Conservation (phyloP, 176 grass and related monocot species). For the Calamus simplicifolius region DNA sequence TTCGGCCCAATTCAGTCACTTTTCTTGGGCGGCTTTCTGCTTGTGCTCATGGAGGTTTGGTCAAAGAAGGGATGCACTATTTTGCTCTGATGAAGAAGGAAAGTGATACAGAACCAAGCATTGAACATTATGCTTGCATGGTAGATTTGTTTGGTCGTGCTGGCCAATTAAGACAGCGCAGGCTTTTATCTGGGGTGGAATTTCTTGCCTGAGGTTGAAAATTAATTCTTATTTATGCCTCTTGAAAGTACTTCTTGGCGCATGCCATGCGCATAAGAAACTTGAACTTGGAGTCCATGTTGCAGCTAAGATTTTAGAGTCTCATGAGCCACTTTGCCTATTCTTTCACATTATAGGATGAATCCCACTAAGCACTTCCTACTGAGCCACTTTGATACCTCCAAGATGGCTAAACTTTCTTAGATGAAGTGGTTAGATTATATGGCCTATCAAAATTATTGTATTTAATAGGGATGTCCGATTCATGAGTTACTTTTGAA, state of each 20-base stretch:
- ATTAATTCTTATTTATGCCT: slow-evolving; percentile 3
- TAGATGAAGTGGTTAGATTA: no score
- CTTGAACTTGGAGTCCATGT: slow-evolving; percentile 4
- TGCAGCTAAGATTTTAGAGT: slow-evolving; percentile 10
- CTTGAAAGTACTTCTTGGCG: slow-evolving; percentile 18
- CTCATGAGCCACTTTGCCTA: no score
- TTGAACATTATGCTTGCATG: slow-evolving; percentile 19
- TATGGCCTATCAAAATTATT: no score
- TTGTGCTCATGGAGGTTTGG: slow-evolving; percentile 12
- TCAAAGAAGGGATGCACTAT: slow-evolving; percentile 6
- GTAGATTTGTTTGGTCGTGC: slow-evolving; percentile 25
- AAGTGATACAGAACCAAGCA: background rate
- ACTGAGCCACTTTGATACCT: no score
- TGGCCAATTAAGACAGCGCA: slow-evolving; percentile 1
- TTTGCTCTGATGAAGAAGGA: slow-evolving; percentile 6
- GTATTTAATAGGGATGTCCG: no score
- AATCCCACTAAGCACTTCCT: no score
- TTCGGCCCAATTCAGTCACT: slow-evolving; percentile 8
- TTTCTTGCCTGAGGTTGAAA: background rate
- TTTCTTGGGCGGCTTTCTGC: slow-evolving; percentile 10
- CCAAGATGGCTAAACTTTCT: no score
- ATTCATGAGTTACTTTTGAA: no score
- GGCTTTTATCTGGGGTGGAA: background rate
- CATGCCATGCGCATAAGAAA: slow-evolving; percentile 16
- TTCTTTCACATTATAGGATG: no score